phyloP scores from a whole-genome alignment of 2,329 filamentous ascomycete species.

The Plenodomus tracheiphilus region DNA sequence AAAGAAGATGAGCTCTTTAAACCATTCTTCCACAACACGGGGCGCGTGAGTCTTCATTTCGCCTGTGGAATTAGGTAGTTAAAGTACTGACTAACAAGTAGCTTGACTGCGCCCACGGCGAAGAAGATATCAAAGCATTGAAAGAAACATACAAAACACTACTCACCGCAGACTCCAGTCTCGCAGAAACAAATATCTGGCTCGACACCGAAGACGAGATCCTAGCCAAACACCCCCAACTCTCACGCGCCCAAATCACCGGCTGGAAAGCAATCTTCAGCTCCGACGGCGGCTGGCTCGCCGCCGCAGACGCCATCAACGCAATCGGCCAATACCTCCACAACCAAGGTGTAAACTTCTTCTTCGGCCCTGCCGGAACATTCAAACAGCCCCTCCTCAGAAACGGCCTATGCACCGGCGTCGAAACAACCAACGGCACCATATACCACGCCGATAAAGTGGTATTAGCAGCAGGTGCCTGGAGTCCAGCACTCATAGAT shows the following conservation, averaged over 20 bases:
- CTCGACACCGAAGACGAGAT: constrained; percentile 52
- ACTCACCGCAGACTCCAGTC: constrained; percentile 27
- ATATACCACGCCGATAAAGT: constrained; percentile 51
- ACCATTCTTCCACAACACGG: constrained; percentile 53
- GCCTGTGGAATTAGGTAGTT: neutral
- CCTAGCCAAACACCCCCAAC: constrained; percentile 45
- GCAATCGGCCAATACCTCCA: constrained; percentile 49
- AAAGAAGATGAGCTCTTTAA: constrained; percentile 51
- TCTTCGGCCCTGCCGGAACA: constrained; percentile 49
- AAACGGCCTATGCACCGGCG: constrained; percentile 44
- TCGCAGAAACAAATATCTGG: constrained; percentile 49
- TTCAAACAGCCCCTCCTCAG: constrained; percentile 50
- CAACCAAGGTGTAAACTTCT: constrained; percentile 47
- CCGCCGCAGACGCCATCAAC: constrained; percentile 53
- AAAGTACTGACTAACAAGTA: constrained; percentile 11
- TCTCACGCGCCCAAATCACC: constrained; percentile 48
- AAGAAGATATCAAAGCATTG: constrained; percentile 44
- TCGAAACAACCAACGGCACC: constrained; percentile 49
- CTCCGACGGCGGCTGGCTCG: constrained; percentile 53
- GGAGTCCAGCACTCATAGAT: constrained; percentile 34
- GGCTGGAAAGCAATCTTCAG: constrained; percentile 54
- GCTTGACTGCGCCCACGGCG: constrained; percentile 41
- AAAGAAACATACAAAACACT: constrained; percentile 44
- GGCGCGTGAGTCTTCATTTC: constrained; percentile 21
- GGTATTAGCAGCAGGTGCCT: constrained; percentile 47